Conservation (phyloP, 23 red algal genomes). For the Cyanidium caldarium region DNA sequence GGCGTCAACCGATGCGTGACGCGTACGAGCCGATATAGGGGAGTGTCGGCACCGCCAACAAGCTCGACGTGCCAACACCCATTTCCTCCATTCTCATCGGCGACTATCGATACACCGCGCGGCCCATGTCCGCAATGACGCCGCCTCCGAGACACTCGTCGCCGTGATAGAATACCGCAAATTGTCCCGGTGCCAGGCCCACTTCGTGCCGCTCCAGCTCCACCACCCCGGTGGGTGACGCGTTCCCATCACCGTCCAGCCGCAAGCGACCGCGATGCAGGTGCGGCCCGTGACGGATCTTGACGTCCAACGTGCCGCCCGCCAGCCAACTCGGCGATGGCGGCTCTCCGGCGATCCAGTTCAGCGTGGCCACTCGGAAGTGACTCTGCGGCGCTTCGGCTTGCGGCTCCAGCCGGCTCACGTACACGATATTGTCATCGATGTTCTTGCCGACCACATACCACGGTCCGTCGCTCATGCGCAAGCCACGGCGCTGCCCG, state of each 20-base stretch:
- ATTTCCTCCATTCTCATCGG: too few relatives aligned
- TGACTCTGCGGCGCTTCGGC: constrained; percentile 3
- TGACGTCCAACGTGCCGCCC: constrained; percentile 20
- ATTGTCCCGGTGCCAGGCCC: constrained; percentile 82
- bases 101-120: too few relatives aligned
- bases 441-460: constrained; percentile 69
- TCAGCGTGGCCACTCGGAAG: constrained; percentile 42
- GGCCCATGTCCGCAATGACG: too few relatives aligned
- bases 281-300: constrained; percentile 57
- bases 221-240: constrained; percentile 25
- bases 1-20: too few relatives aligned
- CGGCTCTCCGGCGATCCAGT: constrained; percentile 51
- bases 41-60: too few relatives aligned
- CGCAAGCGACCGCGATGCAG: neutral
- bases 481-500: constrained; percentile 59
- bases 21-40: too few relatives aligned
- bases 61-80: too few relatives aligned
- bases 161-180: constrained; percentile 72
- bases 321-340: neutral
- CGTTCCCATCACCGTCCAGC: too few relatives aligned
- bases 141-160: constrained; percentile 64
- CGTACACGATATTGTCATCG: constrained; percentile 73
- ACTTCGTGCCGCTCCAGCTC: constrained; percentile 13
- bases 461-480: constrained; percentile 77
- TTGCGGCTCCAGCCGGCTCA: constrained; percentile 42